Evolutionary conservation across 371 early-diverging fungal species (phyloP).

Genomic region (Mortierella sp.): DNA sequence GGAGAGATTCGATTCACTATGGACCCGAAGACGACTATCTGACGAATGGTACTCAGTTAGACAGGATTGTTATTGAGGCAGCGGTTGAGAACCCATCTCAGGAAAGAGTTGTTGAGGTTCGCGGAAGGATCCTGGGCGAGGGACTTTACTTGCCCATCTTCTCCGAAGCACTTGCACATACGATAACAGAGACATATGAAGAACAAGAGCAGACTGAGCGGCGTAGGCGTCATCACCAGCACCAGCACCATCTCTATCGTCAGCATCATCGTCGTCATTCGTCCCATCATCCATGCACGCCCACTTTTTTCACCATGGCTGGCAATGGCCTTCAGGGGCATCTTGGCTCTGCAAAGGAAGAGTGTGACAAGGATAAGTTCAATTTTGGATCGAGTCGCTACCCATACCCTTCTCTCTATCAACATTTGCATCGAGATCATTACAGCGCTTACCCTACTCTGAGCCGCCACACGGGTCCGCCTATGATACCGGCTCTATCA

Average conservation of each 20-base stretch:
- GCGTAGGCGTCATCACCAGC: conserved; percentile 15
- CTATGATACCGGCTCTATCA: too few species aligned
- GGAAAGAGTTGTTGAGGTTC: conserved; percentile 32
- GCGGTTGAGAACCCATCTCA: conserved; percentile 7
- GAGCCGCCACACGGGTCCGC: neutral
- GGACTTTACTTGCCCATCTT: conserved; percentile 40
- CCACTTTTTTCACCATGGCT: too few species aligned
- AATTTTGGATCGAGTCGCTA: too few species aligned
- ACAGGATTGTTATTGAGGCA: conserved; percentile 29
- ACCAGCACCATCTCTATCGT: conserved; percentile 1
- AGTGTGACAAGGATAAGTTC: too few species aligned
- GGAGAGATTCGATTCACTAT: conserved; percentile 27
- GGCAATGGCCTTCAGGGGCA: too few species aligned
- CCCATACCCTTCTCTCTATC: too few species aligned
- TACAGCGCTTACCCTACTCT: neutral
- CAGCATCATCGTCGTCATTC: too few species aligned
- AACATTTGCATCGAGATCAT: neutral
- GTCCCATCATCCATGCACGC: too few species aligned
- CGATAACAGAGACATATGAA: conserved; percentile 39
- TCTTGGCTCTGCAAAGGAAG: too few species aligned
- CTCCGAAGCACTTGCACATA: conserved; percentile 28
- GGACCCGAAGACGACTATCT: neutral
- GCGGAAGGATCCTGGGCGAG: conserved; percentile 26
- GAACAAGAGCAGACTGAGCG: conserved; percentile 41
- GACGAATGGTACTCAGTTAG: conserved; percentile 9